These are phyloP conservation scores for Bauhinia variegata DNA, from an alignment of 306 rosid species.

Conservation along the genomic window DNA sequence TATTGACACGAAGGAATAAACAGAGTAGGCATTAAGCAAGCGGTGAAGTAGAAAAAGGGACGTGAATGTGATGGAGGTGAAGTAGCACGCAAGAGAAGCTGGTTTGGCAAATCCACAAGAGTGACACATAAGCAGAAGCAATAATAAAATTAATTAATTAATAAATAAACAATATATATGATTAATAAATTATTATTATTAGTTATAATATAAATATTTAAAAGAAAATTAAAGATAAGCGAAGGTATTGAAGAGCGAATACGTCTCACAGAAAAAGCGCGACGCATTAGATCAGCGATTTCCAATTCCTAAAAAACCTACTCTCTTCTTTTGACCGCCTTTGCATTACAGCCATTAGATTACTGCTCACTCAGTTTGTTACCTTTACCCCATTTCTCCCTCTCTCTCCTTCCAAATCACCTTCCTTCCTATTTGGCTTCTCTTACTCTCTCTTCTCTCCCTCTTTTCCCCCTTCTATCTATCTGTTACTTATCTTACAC, in stretches of 20 bases:
- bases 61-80: neutral
- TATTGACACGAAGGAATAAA: neutral
- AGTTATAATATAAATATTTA: too few relatives aligned
- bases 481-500: slow-evolving; percentile 16
- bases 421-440: slow-evolving; percentile 16
- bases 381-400: slow-evolving; percentile 30
- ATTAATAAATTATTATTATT: too few relatives aligned
- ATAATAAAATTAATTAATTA: neutral
- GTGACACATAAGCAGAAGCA: neutral
- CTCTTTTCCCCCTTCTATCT: neutral
- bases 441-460: neutral
- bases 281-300: slow-evolving; percentile 54
- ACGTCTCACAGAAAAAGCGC: slow-evolving; percentile 37
- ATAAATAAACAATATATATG: neutral
- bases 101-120: neutral
- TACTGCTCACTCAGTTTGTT: slow-evolving; percentile 52
- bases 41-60: neutral
- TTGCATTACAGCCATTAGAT: slow-evolving; percentile 14
- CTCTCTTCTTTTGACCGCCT: slow-evolving; percentile 56
- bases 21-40: neutral
- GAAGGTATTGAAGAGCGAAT: neutral
- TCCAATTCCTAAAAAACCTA: slow-evolving; percentile 62
- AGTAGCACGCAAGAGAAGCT: too few relatives aligned
- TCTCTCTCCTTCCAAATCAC: slow-evolving; percentile 32
- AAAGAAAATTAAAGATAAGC: neutral